A percentile compares a stretch with the other conserved stretches of the same genome.
phyloP scores from a whole-genome alignment of 148 eudicot species.

The Vaccinium myrtillus region DNA sequence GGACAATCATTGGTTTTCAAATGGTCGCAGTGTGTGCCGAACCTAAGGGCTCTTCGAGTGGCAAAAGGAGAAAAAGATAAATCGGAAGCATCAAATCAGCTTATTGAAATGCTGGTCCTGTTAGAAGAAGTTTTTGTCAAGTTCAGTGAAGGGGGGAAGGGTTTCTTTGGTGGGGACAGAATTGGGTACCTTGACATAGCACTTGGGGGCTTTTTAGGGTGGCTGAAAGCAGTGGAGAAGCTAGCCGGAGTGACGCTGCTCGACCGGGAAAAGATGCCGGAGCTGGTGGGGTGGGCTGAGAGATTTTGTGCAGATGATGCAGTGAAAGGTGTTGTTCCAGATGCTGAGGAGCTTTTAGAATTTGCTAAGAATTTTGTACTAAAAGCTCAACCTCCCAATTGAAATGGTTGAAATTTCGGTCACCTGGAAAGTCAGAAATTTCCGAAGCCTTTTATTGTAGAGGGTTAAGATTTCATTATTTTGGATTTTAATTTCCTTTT shows the following conservation, averaged over 20 bases:
- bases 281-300: slow-evolving; percentile 9
- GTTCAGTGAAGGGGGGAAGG: slow-evolving; percentile 12
- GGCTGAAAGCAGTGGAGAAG: slow-evolving; percentile 11
- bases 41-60: not conserved
- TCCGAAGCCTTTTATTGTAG: not conserved
- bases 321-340: slow-evolving; percentile 20
- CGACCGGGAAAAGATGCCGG: slow-evolving; percentile 12
- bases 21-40: not conserved
- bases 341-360: slow-evolving; percentile 10
- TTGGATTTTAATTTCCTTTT: not conserved
- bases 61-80: not conserved
- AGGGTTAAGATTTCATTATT: not conserved
- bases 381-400: not conserved
- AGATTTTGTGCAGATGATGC: not conserved
- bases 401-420: not conserved
- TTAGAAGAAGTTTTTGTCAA: slow-evolving; percentile 22
- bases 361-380: not conserved
- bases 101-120: slow-evolving; percentile 7
- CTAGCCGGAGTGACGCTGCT: not conserved
- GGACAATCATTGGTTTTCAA: not conserved
- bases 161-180: slow-evolving; percentile 24
- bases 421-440: not conserved
- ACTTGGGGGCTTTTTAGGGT: slow-evolving; percentile 20
- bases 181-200: slow-evolving; percentile 14
- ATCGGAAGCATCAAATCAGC: not conserved